Evolutionary conservation across 106 monocot genomes (phyloP), one percentile per base, ranked within the genome.

Genomic region (Iris macrosiphon): DNA sequence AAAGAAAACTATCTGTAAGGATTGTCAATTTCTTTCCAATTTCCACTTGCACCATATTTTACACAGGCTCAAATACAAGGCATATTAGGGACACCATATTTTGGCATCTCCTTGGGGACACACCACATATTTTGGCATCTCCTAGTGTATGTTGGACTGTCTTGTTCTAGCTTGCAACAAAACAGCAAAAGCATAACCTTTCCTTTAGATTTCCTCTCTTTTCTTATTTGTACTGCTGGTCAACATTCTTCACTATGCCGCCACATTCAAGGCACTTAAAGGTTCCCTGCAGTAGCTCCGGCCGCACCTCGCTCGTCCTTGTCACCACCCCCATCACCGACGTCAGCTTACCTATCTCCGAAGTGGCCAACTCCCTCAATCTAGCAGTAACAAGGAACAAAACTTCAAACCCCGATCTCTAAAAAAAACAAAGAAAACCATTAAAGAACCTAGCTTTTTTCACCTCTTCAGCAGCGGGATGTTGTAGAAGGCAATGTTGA

Each of bases 161-260:
- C n/a, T n/a, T n/a, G n/a, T n/a, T n/a, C n/a, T n/a, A n/a, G n/a
- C n/a, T n/a, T n/a, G n/a, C n/a, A n/a, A n/a, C n/a, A n/a, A n/a
- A n/a, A n/a, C n/a, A n/a, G n/a, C n/a, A n/a, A n/a, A n/a, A n/a
- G n/a, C n/a, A n/a, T n/a, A n/a, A n/a, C n/a, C n/a, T n/a, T n/a
- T n/a, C n/a, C n/a, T n/a, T n/a, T n/a, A n/a, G n/a, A n/a, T n/a
- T n/a, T n/a, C n/a, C n/a, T n/a, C n/a, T n/a, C n/a, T n/a, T n/a
- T n/a, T n/a, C n/a, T n/a, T 98, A 98, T 59, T 98, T 98, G 58
- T 77, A 98, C 63, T 98, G 96, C 71, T 98, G 96, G 40, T 98
- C 96, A 1, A 98, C 80, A 50, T 91, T 86, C 72, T 98, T 98
- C 14, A 87, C 61, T 12, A 75, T 55, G 9, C 55, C 67, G 15